Conservation (phyloP, 1,284 basidiomycete species). For the Tylopilus sp. region DNA sequence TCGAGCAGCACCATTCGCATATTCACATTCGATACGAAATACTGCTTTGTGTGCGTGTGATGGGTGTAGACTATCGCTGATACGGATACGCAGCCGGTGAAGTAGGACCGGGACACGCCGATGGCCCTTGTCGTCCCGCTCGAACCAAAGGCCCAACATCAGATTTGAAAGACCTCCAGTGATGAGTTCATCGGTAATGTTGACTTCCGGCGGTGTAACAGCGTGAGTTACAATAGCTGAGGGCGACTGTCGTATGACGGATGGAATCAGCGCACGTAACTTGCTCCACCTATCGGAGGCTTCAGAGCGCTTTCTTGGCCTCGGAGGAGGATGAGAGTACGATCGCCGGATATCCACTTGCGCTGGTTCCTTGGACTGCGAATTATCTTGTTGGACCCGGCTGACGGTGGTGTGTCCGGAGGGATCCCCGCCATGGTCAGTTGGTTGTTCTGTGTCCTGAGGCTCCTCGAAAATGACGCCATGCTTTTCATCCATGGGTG, state of each 20-base stretch:
- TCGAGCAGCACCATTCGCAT: slow-evolving; percentile 90
- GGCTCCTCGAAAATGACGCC: slow-evolving; percentile 36
- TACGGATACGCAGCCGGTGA: slow-evolving; percentile 80
- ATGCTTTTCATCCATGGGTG: slow-evolving; percentile 47
- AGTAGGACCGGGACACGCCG: slow-evolving; percentile 86
- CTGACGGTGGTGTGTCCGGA: slow-evolving; percentile 9
- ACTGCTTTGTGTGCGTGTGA: slow-evolving; percentile 76
- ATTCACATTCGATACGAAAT: slow-evolving; percentile 95
- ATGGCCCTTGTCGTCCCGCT: slow-evolving; percentile 85
- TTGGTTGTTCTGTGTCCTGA: slow-evolving; percentile 11
- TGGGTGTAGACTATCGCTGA: slow-evolving; percentile 85
- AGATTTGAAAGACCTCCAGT: slow-evolving; percentile 79
- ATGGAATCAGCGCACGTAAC: slow-evolving; percentile 64
- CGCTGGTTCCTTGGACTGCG: slow-evolving; percentile 14
- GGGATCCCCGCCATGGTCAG: slow-evolving; percentile 11
- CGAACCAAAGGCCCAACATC: slow-evolving; percentile 87
- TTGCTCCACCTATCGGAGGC: slow-evolving; percentile 55
- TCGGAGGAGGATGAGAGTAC: slow-evolving; percentile 46
- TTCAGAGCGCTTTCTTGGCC: slow-evolving; percentile 31
- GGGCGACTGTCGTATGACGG: slow-evolving; percentile 40
- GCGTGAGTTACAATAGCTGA: slow-evolving; percentile 42
- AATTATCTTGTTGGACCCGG: slow-evolving; percentile 4
- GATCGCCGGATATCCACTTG: slow-evolving; percentile 35
- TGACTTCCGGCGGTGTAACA: slow-evolving; percentile 54
- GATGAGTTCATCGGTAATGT: slow-evolving; percentile 84